Evolutionary conservation across 2,329 filamentous ascomycete species (phyloP).

Genomic region (Helotiales sp.): DNA sequence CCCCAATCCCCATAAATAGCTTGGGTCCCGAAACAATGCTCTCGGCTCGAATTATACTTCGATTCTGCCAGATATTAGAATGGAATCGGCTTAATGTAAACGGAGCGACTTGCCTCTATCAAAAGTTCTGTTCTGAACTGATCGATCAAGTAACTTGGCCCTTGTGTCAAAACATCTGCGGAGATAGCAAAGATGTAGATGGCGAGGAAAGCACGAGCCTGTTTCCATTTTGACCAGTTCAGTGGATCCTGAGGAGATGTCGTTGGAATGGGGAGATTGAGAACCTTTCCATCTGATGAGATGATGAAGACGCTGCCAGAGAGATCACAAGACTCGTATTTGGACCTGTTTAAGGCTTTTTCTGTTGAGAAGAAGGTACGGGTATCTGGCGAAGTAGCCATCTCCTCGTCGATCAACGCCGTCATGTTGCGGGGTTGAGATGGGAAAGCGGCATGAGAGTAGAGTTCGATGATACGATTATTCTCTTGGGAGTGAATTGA

Average conservation of each 20-base stretch:
- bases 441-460: not conserved
- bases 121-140: not conserved
- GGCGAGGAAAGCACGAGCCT: slow-evolving; percentile 19
- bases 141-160: not conserved
- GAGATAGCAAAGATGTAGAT: not conserved
- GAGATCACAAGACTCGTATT: slow-evolving; percentile 14
- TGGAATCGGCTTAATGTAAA: not conserved
- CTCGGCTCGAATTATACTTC: not conserved
- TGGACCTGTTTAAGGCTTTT: not conserved
- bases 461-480: not conserved
- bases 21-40: not conserved
- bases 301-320: slow-evolving; percentile 29
- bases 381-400: not conserved
- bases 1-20: slow-evolving; percentile 25
- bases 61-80: not conserved
- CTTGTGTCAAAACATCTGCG: not conserved
- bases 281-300: slow-evolving; percentile 21
- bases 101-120: not conserved
- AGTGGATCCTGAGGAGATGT: slow-evolving; percentile 26
- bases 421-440: not conserved
- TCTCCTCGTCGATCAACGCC: not conserved
- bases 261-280: slow-evolving; percentile 24
- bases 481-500: not conserved
- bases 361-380: not conserved
- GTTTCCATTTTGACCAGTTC: slow-evolving; percentile 26